phyloP scores from a whole-genome alignment of 192 early-diverging fungal species.

The Podila epicladia region DNA sequence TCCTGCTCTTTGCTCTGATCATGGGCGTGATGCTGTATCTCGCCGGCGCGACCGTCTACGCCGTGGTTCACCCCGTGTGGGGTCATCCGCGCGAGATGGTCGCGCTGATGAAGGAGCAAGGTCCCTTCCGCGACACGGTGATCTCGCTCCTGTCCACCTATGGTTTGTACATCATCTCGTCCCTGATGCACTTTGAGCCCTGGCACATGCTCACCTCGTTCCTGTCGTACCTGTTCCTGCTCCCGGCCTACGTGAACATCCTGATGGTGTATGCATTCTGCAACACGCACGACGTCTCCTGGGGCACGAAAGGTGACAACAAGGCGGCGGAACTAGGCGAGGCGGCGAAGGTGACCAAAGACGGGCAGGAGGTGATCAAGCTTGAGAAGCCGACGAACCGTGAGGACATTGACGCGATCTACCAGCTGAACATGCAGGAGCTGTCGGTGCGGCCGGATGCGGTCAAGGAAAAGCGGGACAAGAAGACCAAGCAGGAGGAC shows the following conservation, averaged over 20 bases:
- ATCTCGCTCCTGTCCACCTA: conserved; percentile 82
- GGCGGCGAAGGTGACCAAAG: conserved; percentile 75
- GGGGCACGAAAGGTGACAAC: conserved; percentile 93
- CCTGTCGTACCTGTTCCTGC: conserved; percentile 83
- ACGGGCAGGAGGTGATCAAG: conserved; percentile 69
- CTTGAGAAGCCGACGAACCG: conserved; percentile 77
- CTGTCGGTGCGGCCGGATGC: conserved; percentile 53
- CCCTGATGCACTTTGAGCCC: conserved; percentile 80
- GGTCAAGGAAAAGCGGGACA: conserved; percentile 70
- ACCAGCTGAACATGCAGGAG: conserved; percentile 75
- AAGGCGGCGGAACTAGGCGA: conserved; percentile 62
- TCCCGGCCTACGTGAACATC: conserved; percentile 90
- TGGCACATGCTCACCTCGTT: conserved; percentile 91
- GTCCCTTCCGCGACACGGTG: conserved; percentile 76
- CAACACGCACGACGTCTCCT: conserved; percentile 92
- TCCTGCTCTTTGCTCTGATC: conserved; percentile 79
- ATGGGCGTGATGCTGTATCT: conserved; percentile 83
- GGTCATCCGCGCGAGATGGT: conserved; percentile 46
- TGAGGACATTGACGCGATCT: conserved; percentile 82
- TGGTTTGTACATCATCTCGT: conserved; percentile 78
- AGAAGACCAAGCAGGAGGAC: conserved; percentile 84
- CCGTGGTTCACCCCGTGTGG: conserved; percentile 49
- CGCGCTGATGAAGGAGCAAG: conserved; percentile 6
- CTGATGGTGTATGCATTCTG: conserved; percentile 91
- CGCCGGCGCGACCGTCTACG: conserved; percentile 66